These are phyloP conservation scores for Exophiala aquamarina DNA, from an alignment of 2,329 filamentous ascomycete species.

Conservation along the genomic window DNA sequence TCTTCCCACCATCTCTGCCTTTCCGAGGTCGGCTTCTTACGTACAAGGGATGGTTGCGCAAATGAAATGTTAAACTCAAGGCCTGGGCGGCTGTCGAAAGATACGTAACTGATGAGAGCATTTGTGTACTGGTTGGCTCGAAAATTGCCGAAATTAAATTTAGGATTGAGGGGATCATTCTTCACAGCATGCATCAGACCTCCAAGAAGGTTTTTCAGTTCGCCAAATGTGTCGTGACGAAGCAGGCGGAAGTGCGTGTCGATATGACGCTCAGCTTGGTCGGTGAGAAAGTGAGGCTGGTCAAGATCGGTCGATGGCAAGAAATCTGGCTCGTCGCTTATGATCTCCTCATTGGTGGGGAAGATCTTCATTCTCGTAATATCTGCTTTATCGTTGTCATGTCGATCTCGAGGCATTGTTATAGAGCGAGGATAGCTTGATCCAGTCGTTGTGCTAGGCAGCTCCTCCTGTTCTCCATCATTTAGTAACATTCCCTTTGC, in stretches of 20 bases:
- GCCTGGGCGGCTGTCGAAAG: conserved; percentile 9
- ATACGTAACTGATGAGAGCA: conserved; percentile 10
- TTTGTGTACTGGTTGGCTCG: conserved; percentile 60
- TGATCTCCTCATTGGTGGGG: conserved; percentile 66
- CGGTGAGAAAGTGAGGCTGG: conserved; percentile 35
- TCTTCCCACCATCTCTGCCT: conserved; percentile 17
- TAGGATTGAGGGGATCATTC: background rate
- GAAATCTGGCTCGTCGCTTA: conserved; percentile 54
- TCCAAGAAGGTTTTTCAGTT: conserved; percentile 58
- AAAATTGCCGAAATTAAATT: conserved; percentile 39
- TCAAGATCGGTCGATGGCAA: conserved; percentile 56
- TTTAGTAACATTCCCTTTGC: conserved; percentile 6
- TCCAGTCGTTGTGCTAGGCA: background rate
- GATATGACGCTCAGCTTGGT: conserved; percentile 53
- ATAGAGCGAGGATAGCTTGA: conserved; percentile 5
- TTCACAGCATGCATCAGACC: background rate
- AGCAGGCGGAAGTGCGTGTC: conserved; percentile 73
- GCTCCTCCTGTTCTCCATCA: conserved; percentile 3
- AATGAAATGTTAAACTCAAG: conserved; percentile 12
- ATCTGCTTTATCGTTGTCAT: conserved; percentile 70
- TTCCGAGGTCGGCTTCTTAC: conserved; percentile 2
- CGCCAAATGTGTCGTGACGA: conserved; percentile 68
- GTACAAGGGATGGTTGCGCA: conserved; percentile 5
- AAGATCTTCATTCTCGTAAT: conserved; percentile 63
- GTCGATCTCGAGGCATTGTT: conserved; percentile 40